Evolutionary conservation across 2,329 filamentous ascomycete species (phyloP).

Genomic region (Beauveria medogensis): DNA sequence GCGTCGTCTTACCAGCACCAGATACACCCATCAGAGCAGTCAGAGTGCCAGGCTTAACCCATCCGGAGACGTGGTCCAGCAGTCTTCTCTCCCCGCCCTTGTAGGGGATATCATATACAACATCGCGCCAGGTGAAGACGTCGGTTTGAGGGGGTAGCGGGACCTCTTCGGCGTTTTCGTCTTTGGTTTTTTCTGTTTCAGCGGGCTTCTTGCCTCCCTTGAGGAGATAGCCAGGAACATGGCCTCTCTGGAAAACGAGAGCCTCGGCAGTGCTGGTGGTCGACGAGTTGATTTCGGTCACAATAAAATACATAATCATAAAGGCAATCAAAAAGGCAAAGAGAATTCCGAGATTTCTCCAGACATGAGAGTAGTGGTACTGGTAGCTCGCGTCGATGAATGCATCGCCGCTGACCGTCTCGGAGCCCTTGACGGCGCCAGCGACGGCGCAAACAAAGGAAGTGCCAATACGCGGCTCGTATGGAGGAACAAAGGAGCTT

Average conservation of each 20-base stretch:
- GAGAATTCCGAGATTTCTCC: slow-evolving; percentile 64
- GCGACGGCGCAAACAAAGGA: slow-evolving; percentile 46
- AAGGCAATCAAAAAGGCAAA: slow-evolving; percentile 57
- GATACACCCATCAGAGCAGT: slow-evolving; percentile 68
- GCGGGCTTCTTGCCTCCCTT: slow-evolving; percentile 20
- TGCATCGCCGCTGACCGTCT: slow-evolving; percentile 50
- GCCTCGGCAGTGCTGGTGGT: slow-evolving; percentile 58
- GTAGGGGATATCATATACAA: slow-evolving; percentile 64
- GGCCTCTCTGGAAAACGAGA: slow-evolving; percentile 56
- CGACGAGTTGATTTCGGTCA: slow-evolving; percentile 57
- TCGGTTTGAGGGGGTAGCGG: slow-evolving; percentile 33
- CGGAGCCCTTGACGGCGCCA: slow-evolving; percentile 45
- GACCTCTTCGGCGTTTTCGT: slow-evolving; percentile 14
- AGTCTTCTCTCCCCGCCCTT: slow-evolving; percentile 65
- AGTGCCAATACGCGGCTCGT: slow-evolving; percentile 30
- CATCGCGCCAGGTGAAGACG: slow-evolving; percentile 72
- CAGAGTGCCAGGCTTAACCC: slow-evolving; percentile 82
- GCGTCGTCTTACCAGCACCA: slow-evolving; percentile 36
- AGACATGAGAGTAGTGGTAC: slow-evolving; percentile 50
- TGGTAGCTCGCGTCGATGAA: slow-evolving; percentile 49
- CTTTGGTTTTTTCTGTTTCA: slow-evolving; percentile 23
- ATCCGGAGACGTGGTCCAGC: slow-evolving; percentile 73
- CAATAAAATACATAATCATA: slow-evolving; percentile 53
- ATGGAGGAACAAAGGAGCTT: slow-evolving; percentile 38
- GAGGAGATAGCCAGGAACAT: slow-evolving; percentile 36